Base-by-base conservation (phyloP, 192 early-diverging fungal species). In the Helicostylum pulchrum region DNA sequence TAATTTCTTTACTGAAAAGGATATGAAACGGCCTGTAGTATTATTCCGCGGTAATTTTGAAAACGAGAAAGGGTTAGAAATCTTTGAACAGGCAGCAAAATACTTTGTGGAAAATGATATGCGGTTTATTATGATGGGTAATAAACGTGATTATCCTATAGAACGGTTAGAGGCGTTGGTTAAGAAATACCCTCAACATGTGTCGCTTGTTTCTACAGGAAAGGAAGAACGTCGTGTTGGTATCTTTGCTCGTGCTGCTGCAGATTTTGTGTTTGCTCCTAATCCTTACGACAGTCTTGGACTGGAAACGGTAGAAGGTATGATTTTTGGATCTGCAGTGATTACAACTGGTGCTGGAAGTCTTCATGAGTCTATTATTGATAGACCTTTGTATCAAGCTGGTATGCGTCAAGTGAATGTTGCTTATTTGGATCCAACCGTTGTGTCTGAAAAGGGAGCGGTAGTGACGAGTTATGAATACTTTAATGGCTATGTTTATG, bases 1-100 rank as follows among this genome's bases (percentile, higher is more conserved):
- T 14, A 68, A 73, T 3, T 7, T 81, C 0, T 64, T 85, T 21
- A 59, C 56, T 0, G 65, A 73, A 43, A 59, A 73, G 2, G 83
- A 85, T 57, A 46, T 78, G 12, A 72, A 61, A 17, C 61, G 74
- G 1, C 77, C 77, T 26, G 21, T 85, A 17, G 73, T 83, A 1
- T 65, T 85, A n/a, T 85, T 72, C 52, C 66, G 79, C 32, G 83
- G 80, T 34, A 65, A 72, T 10, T 79, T 81, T 62, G 74, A 82
- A 62, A 78, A 74, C 60, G 79, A 71, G 64, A 76, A 80, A 48
- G 79, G 70, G 0, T 64, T 79, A 14, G 45, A 61, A 15, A 30
- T 34, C 10, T 11, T 52, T 30, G 53, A 51, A 10, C 9, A 44
- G 14, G 49, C 77, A 3, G 45, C 63, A 31, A n/a, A 58, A 1